A percentile compares a stretch with the other conserved stretches of the same genome.
phyloP scores from a whole-genome alignment of 768 basidiomycete species.

The Lactifluus echinatus region DNA sequence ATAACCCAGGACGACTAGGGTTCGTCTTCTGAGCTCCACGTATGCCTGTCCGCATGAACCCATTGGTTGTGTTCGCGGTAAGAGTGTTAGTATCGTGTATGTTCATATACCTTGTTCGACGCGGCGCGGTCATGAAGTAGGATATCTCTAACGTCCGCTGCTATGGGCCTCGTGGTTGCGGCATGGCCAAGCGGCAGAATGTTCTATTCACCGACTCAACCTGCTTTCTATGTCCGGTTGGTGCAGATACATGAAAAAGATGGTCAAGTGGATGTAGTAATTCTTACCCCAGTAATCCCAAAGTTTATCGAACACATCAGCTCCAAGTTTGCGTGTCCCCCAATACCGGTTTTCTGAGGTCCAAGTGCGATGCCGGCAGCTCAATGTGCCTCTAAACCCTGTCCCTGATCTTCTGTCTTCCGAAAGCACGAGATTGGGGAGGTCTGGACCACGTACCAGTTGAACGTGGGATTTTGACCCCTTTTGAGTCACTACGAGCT shows the following conservation, averaged over 20 bases:
- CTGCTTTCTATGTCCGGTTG: not conserved
- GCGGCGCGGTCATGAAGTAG: not conserved
- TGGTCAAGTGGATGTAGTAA: not conserved
- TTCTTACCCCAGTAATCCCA: not conserved
- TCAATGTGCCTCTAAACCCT: not conserved
- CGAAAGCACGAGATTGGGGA: not conserved
- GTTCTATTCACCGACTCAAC: no score
- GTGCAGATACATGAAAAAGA: not conserved
- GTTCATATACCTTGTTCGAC: not conserved
- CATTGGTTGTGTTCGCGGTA: not conserved
- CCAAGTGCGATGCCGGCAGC: not conserved
- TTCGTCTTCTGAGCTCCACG: not conserved
- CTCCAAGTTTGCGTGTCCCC: not conserved
- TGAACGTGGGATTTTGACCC: not conserved
- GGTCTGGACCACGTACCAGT: not conserved
- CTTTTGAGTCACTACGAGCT: not conserved
- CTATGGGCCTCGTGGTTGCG: not conserved
- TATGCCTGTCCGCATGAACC: not conserved
- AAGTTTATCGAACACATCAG: not conserved
- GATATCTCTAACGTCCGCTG: not conserved
- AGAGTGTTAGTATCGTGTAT: not conserved
- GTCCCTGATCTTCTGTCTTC: not conserved
- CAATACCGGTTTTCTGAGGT: not conserved
- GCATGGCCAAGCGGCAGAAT: not conserved
- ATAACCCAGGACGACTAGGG: not conserved